These are phyloP conservation scores for Calvatia gigantea DNA, from an alignment of 768 basidiomycete genomes.

Conservation along the genomic window DNA sequence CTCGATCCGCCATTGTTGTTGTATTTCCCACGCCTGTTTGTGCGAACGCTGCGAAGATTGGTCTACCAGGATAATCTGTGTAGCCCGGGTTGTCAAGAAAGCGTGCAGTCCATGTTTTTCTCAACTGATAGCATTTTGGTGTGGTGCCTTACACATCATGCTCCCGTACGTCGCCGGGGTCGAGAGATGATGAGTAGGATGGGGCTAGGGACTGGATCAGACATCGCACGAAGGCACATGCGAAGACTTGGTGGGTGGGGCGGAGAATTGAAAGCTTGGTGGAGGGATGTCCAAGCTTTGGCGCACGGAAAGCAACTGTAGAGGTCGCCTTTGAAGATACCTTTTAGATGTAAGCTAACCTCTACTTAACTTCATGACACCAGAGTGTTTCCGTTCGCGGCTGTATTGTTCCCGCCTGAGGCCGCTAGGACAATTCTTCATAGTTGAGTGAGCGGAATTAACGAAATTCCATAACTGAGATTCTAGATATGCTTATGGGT, in stretches of 20 bases:
- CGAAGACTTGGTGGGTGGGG: conserved; percentile 51
- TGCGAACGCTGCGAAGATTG: conserved; percentile 48
- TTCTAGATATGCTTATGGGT: no score
- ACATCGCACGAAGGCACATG: conserved; percentile 33
- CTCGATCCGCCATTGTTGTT: conserved; percentile 61
- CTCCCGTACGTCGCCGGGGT: conserved; percentile 21
- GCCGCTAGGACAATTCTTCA: no score
- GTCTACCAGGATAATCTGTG: conserved; percentile 33
- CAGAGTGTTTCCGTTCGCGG: no score
- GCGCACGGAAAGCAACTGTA: no score
- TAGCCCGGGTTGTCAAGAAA: conserved; percentile 47
- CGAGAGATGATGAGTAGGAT: conserved; percentile 25
- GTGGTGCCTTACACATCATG: conserved; percentile 47
- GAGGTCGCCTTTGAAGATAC: no score
- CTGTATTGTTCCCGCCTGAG: no score
- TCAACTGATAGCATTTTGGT: conserved; percentile 46
- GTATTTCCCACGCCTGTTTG: conserved; percentile 57
- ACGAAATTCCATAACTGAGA: no score
- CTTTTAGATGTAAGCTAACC: no score
- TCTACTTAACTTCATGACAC: no score
- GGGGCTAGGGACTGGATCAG: conserved; percentile 29
- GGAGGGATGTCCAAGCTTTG: conserved; percentile 31
- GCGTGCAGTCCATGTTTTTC: conserved; percentile 37
- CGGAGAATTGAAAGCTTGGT: conserved; percentile 37
- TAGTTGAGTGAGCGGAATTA: no score